phyloP scores from a whole-genome alignment of 257 asterid genomes.

The Capsicum pubescens region DNA sequence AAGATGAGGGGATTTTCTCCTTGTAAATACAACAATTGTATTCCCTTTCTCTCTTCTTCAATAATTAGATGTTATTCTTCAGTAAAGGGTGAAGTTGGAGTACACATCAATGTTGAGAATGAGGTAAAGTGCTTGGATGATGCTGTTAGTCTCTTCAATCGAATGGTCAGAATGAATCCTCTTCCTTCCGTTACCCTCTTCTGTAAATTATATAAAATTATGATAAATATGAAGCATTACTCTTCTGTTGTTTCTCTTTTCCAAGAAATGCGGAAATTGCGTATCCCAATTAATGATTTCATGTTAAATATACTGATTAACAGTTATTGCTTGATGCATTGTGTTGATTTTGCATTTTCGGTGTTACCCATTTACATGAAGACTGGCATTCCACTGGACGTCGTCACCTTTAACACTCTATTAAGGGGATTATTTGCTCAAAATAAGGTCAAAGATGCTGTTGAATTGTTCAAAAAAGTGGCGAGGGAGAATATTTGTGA shows the following conservation, averaged over 20 bases:
- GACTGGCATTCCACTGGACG: constrained; percentile 11
- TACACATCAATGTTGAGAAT: background rate
- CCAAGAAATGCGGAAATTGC: constrained; percentile 30
- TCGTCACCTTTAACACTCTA: constrained; percentile 18
- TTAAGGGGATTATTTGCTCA: constrained; percentile 34
- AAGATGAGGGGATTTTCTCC: too few species aligned
- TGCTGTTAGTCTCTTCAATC: constrained; percentile 26
- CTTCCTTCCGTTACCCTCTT: constrained; percentile 29
- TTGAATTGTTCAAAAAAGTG: constrained; percentile 39
- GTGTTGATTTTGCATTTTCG: constrained; percentile 30
- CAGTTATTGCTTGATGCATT: constrained; percentile 21
- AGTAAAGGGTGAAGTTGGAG: background rate
- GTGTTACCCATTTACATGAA: constrained; percentile 35
- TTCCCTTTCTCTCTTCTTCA: too few species aligned
- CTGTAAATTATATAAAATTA: background rate
- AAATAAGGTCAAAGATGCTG: constrained; percentile 20
- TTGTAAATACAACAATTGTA: too few species aligned
- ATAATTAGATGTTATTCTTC: too few species aligned
- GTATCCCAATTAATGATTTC: background rate
- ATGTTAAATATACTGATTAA: background rate
- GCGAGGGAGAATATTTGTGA: constrained; percentile 35
- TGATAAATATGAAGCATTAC: constrained; percentile 28
- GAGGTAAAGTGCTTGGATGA: background rate
- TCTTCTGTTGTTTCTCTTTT: constrained; percentile 24
- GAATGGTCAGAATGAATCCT: constrained; percentile 29